Evolutionary conservation across 2,329 filamentous ascomycete species (phyloP).

Genomic region (Fusarium nodosum): DNA sequence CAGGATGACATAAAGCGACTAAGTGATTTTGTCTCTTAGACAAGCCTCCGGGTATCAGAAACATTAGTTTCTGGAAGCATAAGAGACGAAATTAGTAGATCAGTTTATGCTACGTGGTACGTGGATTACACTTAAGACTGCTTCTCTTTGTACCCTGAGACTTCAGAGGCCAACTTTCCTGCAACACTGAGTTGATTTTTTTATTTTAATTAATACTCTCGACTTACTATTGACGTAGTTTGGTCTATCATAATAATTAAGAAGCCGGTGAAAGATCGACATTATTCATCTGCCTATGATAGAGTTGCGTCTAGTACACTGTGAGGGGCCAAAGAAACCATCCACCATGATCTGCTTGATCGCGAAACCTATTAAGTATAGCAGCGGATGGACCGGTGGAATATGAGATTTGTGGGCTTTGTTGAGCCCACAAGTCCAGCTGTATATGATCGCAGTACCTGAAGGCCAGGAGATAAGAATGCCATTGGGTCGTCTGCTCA

Average conservation of each 20-base stretch:
- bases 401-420: not conserved
- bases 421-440: slow-evolving; percentile 3
- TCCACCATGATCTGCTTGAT: slow-evolving; percentile 17
- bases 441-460: not conserved
- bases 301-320: slow-evolving; percentile 26
- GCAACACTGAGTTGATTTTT: not conserved
- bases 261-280: slow-evolving; percentile 28
- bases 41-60: no score
- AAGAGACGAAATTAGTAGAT: no score
- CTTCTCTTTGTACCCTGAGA: no score
- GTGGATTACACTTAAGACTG: no score
- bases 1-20: no score
- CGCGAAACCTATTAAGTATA: slow-evolving; percentile 17
- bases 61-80: no score
- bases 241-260: slow-evolving; percentile 28
- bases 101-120: no score
- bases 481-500: not conserved
- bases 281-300: slow-evolving; percentile 21
- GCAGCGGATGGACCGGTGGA: slow-evolving; percentile 9
- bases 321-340: slow-evolving; percentile 27
- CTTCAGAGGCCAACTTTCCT: not conserved
- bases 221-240: slow-evolving; percentile 1
- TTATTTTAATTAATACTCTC: slow-evolving; percentile 5
- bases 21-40: no score
- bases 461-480: not conserved